Percentiles rank a stretch among this genome's conserved stretches.
Conservation (phyloP, 2,329 filamentous ascomycete species). For the Sarocladiaceae sp. region DNA sequence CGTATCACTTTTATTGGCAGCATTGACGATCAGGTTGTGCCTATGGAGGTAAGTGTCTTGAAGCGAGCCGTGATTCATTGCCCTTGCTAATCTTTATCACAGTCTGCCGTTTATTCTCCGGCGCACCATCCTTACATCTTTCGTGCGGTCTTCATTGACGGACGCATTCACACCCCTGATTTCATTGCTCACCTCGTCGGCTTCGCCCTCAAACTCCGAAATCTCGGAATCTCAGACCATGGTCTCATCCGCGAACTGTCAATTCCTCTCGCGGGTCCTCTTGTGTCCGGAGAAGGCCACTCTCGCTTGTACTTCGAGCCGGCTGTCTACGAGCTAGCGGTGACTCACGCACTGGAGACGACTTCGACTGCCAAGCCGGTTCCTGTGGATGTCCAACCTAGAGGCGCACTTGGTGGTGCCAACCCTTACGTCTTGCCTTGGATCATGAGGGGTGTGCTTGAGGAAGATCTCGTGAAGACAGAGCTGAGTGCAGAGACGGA, state of each 20-base stretch:
- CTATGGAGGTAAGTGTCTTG: constrained; percentile 64
- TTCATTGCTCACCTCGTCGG: constrained; percentile 92
- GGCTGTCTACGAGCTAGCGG: constrained; percentile 75
- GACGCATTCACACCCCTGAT: constrained; percentile 84
- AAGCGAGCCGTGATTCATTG: not conserved
- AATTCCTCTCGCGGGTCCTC: constrained; percentile 78
- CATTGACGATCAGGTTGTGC: constrained; percentile 95
- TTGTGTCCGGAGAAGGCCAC: constrained; percentile 91
- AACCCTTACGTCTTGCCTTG: constrained; percentile 86
- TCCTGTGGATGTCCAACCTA: constrained; percentile 15
- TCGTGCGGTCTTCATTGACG: constrained; percentile 93
- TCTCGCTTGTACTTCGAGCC: constrained; percentile 89
- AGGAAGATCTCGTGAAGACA: constrained; percentile 85
- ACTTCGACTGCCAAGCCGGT: constrained; percentile 19
- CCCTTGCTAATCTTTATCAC: constrained; percentile 15
- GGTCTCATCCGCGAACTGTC: constrained; percentile 89
- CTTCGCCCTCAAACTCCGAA: constrained; percentile 89
- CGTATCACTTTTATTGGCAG: constrained; percentile 86
- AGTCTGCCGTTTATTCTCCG: constrained; percentile 82
- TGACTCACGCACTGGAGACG: constrained; percentile 71
- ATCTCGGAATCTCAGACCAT: constrained; percentile 88
- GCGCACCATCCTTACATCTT: constrained; percentile 90
- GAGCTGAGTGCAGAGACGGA: constrained; percentile 74
- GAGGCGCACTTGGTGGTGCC: constrained; percentile 26
- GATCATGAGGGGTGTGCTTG: constrained; percentile 89